Percentiles rank a stretch among this genome's conserved stretches.
Conservation (phyloP, 345 rosid genomes). For the Eucalyptus cloeziana region DNA sequence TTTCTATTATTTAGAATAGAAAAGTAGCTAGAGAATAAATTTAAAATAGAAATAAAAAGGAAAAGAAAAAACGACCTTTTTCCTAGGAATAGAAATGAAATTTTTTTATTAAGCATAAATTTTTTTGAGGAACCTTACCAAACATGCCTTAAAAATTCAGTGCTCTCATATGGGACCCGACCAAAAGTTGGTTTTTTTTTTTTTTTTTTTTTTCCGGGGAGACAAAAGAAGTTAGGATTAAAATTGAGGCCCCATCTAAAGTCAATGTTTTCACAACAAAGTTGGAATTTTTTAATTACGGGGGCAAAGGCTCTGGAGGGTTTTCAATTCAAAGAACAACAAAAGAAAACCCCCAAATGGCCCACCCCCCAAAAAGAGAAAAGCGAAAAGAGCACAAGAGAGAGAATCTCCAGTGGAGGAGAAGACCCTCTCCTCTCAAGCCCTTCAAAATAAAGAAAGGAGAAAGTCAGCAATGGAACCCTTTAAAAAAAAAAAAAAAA, state of each 20-base stretch:
- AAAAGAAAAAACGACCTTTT: rapidly evolving
- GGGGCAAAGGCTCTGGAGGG: not conserved
- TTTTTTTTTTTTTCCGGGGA: too few relatives aligned
- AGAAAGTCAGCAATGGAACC: not conserved
- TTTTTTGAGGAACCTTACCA: rapidly evolving
- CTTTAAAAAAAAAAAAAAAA: too few relatives aligned
- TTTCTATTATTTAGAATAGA: too few relatives aligned
- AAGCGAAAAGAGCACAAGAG: not conserved
- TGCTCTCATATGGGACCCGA: not conserved
- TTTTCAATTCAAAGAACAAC: not conserved
- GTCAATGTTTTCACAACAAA: not conserved
- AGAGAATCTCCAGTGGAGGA: not conserved
- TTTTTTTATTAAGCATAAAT: too few relatives aligned
- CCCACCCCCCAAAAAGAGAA: not conserved
- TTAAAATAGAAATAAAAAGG: too few relatives aligned
- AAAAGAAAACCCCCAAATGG: not conserved
- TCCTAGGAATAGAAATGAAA: too few relatives aligned
- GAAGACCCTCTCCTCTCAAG: not conserved
- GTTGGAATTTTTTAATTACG: not conserved
- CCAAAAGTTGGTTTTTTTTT: not conserved
- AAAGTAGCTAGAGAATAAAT: too few relatives aligned
- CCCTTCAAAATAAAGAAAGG: not conserved
- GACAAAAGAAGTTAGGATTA: not conserved
- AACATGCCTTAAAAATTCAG: rapidly evolving
- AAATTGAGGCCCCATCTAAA: not conserved